A percentile compares a stretch with the other conserved stretches of the same genome.
Evolutionary conservation across 441 rosid species (phyloP).

Genomic region (Bruguiera hainesii): DNA sequence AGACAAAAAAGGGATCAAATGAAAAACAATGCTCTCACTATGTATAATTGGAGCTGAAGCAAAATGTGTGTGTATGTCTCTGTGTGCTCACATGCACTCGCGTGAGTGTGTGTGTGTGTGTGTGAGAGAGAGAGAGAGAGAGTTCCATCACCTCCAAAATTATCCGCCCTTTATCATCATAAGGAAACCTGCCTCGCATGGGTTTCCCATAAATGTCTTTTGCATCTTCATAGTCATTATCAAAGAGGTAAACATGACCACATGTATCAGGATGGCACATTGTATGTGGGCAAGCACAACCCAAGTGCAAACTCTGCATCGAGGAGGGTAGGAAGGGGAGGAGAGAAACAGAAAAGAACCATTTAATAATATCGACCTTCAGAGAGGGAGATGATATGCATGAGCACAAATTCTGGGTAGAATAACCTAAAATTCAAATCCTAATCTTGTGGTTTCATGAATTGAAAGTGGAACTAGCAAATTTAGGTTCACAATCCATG

Average conservation of each 20-base stretch:
- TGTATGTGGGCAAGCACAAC: constrained; percentile 68
- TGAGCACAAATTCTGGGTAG: neutral
- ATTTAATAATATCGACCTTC: neutral
- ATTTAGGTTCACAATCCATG: neutral
- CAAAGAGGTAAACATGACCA: constrained; percentile 92
- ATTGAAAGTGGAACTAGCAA: neutral
- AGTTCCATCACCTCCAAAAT: constrained; percentile 68
- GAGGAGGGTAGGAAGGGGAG: constrained; percentile 7
- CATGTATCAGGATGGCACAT: constrained; percentile 68
- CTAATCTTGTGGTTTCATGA: neutral
- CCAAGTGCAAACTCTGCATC: constrained; percentile 67
- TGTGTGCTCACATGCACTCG: no score
- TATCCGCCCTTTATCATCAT: constrained; percentile 74
- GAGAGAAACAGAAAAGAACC: neutral
- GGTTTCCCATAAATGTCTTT: constrained; percentile 77
- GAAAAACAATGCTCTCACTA: no score
- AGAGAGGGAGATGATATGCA: constrained; percentile 2
- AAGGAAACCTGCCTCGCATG: constrained; percentile 78
- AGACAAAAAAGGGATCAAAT: no score
- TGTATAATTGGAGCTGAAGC: no score
- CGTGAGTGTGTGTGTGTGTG: no score
- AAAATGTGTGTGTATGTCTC: no score
- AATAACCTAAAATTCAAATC: neutral
- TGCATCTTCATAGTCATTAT: constrained; percentile 88
- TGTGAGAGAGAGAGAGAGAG: neutral